These are phyloP conservation scores for Beta lomatogona DNA, from an alignment of 179 eudicot genomes.

Conservation along the genomic window DNA sequence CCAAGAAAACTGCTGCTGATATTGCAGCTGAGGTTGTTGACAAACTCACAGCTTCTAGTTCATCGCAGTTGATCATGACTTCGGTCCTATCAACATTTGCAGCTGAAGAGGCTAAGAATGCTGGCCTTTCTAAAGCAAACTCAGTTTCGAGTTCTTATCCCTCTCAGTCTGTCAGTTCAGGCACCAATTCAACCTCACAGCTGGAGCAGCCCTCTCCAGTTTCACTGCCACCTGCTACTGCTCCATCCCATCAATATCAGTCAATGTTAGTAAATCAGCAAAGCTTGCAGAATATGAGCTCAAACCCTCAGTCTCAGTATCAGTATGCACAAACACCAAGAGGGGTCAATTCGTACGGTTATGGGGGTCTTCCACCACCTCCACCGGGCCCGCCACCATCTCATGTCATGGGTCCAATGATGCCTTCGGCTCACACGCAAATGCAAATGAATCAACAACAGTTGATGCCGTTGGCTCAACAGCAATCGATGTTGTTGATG, in stretches of 20 bases:
- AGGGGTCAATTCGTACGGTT: constrained; percentile 51
- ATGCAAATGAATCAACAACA: constrained; percentile 46
- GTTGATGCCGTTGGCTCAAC: constrained; percentile 45
- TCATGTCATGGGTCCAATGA: constrained; percentile 51
- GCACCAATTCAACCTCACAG: constrained; percentile 31
- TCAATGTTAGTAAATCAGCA: constrained; percentile 50
- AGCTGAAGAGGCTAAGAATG: constrained; percentile 81
- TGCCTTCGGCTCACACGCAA: constrained; percentile 54
- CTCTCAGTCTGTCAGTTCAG: constrained; percentile 28
- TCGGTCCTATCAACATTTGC: constrained; percentile 95
- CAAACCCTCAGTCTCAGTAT: constrained; percentile 49
- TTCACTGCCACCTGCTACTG: constrained; percentile 31
- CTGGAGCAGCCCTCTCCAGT: constrained; percentile 37
- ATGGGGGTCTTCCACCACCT: constrained; percentile 50
- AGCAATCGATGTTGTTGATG: constrained; percentile 36
- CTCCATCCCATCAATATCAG: constrained; percentile 42
- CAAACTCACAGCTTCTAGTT: constrained; percentile 87
- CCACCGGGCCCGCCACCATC: constrained; percentile 52
- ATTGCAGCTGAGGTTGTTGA: constrained; percentile 97
- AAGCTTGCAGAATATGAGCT: constrained; percentile 40
- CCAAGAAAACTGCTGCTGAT: constrained; percentile 71
- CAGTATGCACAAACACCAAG: constrained; percentile 60
- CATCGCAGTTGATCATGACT: constrained; percentile 87
- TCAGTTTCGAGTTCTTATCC: constrained; percentile 42
- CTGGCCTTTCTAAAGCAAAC: constrained; percentile 51